Base-by-base conservation (phyloP, 345 rosid genomes). In the Nasturtium officinale region DNA sequence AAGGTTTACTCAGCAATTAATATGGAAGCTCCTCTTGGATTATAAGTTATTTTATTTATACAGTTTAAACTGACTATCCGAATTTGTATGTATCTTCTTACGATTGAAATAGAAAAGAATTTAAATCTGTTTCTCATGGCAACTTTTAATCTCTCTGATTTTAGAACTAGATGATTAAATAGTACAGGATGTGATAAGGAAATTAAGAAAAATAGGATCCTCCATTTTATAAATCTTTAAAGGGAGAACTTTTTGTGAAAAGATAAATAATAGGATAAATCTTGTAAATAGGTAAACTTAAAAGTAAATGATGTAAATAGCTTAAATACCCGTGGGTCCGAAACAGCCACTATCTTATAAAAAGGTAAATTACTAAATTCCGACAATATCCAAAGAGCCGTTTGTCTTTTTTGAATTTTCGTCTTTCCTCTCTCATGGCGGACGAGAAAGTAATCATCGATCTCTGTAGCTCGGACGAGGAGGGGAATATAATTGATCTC, bases 401-500 rank as follows among this genome's bases (percentile, higher is more conserved):
- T 75, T 67, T 59, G 55, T 56, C 29, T 28, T 20, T 57, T 59
- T 67, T 51, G 65, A 73, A 58, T 9, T 42, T 17, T 65, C 12
- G 6, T 30, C 38, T 4, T 75, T 30, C 18, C n/a, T 40, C 54
- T 12, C 57, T 5, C 28, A 68, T 75, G 79, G 17, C 79, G 54
- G 0, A 5, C 0, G 58, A 53, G 23, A 68, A 52, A 56, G 51
- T 30, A 21, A 52, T 67, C 58, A 53, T 75, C 50, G 69, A 61
- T 75, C 69, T 75, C 42, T 61, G 74, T 75, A 67, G 69, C 57
- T 60, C 86, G 2, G 81, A 74, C 3, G 78, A 75, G 9, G 81
- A 70, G 5, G 79, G 74, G 6, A 15, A 40, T 40, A 40, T 40
- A 5, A 40, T 40, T 40, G 10, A 37, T 37, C 61, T 72, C 45